Evolutionary conservation across 225 moss, liverwort and hornwort genomes (phyloP).

Genomic region (Sphagnum tenellum): DNA sequence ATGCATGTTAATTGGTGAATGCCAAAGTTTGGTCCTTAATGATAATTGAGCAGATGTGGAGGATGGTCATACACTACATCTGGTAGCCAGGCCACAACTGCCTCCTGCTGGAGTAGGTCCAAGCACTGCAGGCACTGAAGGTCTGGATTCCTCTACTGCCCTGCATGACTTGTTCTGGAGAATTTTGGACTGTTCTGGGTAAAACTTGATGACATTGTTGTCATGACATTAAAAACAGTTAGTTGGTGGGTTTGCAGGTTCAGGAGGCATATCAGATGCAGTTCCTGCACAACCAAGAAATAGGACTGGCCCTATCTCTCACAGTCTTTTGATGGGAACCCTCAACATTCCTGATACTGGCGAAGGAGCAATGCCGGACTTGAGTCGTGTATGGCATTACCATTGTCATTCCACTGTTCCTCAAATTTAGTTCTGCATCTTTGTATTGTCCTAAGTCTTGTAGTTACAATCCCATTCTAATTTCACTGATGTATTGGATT

Average conservation of each 20-base stretch:
- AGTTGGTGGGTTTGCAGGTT: conserved; percentile 14
- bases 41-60: conserved; percentile 57
- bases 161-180: too few species aligned
- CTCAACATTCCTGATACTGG: conserved; percentile 88
- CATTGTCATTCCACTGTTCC: not conserved
- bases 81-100: conserved; percentile 89
- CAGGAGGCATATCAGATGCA: conserved; percentile 46
- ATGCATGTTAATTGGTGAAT: too few species aligned
- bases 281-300: conserved; percentile 46
- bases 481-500: too few species aligned
- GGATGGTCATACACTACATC: conserved; percentile 93
- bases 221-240: too few species aligned
- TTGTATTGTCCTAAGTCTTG: too few species aligned
- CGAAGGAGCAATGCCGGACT: conserved; percentile 80
- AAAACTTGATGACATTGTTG: too few species aligned
- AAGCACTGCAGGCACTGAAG: conserved; percentile 32
- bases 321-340: conserved; percentile 96
- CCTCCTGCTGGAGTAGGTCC: conserved; percentile 43
- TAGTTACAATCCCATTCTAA: too few species aligned
- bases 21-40: conserved; percentile 1
- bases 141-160: conserved; percentile 2
- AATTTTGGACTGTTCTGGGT: too few species aligned
- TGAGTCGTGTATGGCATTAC: conserved; percentile 52
- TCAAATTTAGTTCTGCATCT: too few species aligned
- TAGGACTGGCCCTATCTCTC: conserved; percentile 76